Conservation (phyloP, 2,329 filamentous ascomycete genomes). For the Colletotrichum sp. region DNA sequence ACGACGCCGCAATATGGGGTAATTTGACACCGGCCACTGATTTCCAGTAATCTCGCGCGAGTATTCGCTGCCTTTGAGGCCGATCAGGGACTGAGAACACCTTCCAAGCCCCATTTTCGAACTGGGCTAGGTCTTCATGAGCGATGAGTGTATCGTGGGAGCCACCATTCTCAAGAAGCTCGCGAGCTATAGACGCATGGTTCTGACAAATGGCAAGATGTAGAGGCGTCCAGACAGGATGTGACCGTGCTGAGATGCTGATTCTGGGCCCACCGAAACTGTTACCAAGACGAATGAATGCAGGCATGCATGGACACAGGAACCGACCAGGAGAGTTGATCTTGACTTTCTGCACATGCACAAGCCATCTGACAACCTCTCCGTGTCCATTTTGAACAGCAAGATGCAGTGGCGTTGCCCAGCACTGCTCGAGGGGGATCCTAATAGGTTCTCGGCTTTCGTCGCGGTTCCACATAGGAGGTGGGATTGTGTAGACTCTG, state of each 20-base stretch:
- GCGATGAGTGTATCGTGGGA: background rate
- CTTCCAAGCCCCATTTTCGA: background rate
- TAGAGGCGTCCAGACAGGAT: background rate
- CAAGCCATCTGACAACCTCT: background rate
- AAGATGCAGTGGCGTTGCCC: background rate
- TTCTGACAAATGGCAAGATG: background rate
- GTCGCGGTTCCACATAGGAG: too few relatives aligned
- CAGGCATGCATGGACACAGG: background rate
- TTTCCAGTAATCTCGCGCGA: background rate
- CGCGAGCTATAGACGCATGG: background rate
- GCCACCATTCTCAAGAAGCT: background rate
- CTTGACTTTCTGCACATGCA: background rate
- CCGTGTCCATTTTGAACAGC: background rate
- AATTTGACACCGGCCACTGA: background rate
- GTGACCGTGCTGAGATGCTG: background rate
- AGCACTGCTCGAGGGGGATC: background rate
- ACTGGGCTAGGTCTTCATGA: background rate
- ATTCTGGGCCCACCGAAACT: accelerated
- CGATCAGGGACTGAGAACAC: background rate
- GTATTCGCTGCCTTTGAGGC: background rate
- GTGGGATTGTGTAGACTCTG: accelerated
- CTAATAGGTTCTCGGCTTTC: background rate
- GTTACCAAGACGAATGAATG: accelerated
- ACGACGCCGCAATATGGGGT: background rate
- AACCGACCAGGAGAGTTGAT: background rate